Base-by-base conservation (phyloP, 148 eudicot species). In the Salicornia ramosissima region DNA sequence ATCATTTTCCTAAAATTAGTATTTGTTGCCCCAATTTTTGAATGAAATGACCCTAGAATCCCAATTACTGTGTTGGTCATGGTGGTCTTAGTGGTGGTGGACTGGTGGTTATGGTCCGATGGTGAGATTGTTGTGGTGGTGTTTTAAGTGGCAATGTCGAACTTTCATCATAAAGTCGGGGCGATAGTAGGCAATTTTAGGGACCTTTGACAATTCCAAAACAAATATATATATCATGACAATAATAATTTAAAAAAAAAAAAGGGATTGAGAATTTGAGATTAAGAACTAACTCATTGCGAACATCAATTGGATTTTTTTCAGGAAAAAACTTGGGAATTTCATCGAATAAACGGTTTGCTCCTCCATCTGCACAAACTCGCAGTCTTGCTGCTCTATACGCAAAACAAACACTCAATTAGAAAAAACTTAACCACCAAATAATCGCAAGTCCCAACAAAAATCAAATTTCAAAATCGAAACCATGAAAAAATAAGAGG, bases 321-420 rank as follows among this genome's bases (percentile, higher is more conserved):
- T 75, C 64, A 29, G 91, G 90, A 12, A 86, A 88, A 33, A 88
- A 78, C 22, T 33, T 74, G 54, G 96, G 96, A 80, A 93, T 68
- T 50, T 84, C 88, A 70, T 93, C 96, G 34, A 65, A 85, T 69
- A 90, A 36, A 14, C 98, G 86, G 73, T 93, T 93, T 5, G 96
- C 98, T 51, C 98, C 98, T 55, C 98, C 96, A 71, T 93, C 98
- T 0, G 96, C 96, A 77, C 90, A 93, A 5, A 93, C 39, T 85
- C 86, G 87, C 65, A 86, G 59, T 43, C 69, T 74, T 75, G 95
- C 96, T 93, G 95, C 77, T 80, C 86, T 70, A 87, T 72, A 81
- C 68, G 52, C 58, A 71, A 78, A 71, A 26, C 53, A 53, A 2
- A 25, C 9, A 16, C 14, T 26, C 13, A 8, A 46, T 10, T 36